Conservation (phyloP, 495 filamentous ascomycete genomes). For the Penicillium psychrofluorescens region DNA sequence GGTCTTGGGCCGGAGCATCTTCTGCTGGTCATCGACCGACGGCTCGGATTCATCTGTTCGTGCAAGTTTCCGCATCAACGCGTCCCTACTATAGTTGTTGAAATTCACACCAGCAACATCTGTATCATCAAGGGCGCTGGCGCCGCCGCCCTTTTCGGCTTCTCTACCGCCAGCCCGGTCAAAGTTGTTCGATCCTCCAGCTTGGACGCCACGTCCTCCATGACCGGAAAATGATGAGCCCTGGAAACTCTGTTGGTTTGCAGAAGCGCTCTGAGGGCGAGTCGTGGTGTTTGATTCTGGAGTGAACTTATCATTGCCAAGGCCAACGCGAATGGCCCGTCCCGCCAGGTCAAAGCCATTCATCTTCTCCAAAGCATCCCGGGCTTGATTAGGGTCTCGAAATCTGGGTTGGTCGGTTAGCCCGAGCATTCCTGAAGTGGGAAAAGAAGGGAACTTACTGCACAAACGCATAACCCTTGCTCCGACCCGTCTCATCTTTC, state of each 20-base stretch:
- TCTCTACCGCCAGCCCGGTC: constrained; percentile 90
- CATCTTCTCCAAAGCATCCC: constrained; percentile 96
- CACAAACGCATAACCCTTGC: constrained; percentile 95
- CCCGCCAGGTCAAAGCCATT: constrained; percentile 98
- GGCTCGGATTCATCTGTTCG: constrained; percentile 81
- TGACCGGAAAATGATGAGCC: constrained; percentile 91
- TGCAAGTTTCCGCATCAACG: constrained; percentile 95
- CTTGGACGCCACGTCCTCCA: constrained; percentile 81
- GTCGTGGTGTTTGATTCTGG: constrained; percentile 83
- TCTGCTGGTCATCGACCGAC: constrained; percentile 56
- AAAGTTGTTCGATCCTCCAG: constrained; percentile 73
- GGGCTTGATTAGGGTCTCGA: constrained; percentile 81
- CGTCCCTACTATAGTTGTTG: constrained; percentile 96
- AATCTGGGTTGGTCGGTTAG: constrained; percentile 53
- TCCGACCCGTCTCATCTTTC: constrained; percentile 85
- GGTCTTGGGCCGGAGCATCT: constrained; percentile 70
- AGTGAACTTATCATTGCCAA: constrained; percentile 99
- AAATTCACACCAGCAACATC: constrained; percentile 98
- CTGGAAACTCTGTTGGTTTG: constrained; percentile 71
- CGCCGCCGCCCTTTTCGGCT: constrained; percentile 80
- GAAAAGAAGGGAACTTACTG: constrained; percentile 61
- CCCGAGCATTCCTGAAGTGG: neutral
- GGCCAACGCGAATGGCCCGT: constrained; percentile 94
- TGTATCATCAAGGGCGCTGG: constrained; percentile 94
- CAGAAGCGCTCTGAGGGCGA: constrained; percentile 73